A percentile compares a stretch with the other conserved stretches of the same genome.
Evolutionary conservation across 768 basidiomycete species (phyloP).

Genomic region (Cystobasidium tubakii): DNA sequence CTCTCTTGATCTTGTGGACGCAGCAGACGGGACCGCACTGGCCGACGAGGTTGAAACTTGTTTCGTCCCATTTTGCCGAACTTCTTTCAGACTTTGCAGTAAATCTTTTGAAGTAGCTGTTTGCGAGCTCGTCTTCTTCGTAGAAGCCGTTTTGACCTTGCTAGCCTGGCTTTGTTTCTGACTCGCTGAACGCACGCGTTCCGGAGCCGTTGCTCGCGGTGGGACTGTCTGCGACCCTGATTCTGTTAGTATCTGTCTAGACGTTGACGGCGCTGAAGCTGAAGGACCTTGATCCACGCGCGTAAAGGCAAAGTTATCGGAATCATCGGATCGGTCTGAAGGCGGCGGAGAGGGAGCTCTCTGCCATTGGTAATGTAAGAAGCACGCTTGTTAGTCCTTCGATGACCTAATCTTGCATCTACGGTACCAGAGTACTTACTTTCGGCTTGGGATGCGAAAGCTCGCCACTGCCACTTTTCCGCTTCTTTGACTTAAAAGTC

Average conservation of each 20-base stretch:
- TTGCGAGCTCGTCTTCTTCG: background rate
- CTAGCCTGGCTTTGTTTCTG: background rate
- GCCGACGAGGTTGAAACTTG: background rate
- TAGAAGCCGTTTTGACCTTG: background rate
- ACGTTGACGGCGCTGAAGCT: constrained; percentile 21
- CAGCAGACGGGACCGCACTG: background rate
- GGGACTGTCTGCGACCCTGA: background rate
- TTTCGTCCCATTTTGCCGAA: background rate
- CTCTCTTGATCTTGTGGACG: background rate
- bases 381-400: no score
- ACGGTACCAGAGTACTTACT: no score
- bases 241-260: background rate
- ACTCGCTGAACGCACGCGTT: background rate
- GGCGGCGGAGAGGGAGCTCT: constrained; percentile 1
- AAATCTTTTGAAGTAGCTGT: background rate
- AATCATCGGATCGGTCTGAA: constrained; percentile 10
- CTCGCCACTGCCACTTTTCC: background rate
- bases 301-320: constrained; percentile 19
- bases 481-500: background rate
- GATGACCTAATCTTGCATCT: no score
- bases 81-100: background rate
- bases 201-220: background rate
- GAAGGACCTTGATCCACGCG: background rate
- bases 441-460: background rate
- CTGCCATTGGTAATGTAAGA: no score